A percentile compares a stretch with the other conserved stretches of the same genome.
Conservation (phyloP, 371 early-diverging fungal genomes). For the Vittaforma corneae region DNA sequence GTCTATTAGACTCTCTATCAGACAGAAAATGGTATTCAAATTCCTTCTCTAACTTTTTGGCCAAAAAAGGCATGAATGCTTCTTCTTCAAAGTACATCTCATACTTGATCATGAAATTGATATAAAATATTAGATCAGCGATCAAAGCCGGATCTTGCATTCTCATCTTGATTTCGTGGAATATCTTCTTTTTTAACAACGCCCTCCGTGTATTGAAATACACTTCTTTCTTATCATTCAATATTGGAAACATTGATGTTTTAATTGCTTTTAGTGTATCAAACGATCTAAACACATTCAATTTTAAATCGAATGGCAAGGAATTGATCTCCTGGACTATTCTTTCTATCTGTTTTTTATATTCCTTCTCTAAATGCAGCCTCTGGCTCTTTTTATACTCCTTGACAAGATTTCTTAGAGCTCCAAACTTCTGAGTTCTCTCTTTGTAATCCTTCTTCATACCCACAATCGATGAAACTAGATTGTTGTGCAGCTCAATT, state of each 20-base stretch:
- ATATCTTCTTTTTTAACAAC: conserved; percentile 24
- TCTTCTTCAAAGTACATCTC: conserved; percentile 36
- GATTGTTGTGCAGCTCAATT: not conserved
- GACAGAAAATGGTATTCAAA: conserved; percentile 57
- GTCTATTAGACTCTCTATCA: conserved; percentile 56
- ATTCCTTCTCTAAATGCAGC: not conserved
- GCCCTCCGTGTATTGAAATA: conserved; percentile 28
- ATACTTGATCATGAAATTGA: conserved; percentile 39
- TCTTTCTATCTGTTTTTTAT: not conserved
- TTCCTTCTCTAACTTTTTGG: conserved; percentile 15
- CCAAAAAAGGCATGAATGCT: conserved; percentile 30
- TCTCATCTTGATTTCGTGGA: conserved; percentile 13
- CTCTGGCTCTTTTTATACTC: conserved; percentile 3
- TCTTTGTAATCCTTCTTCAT: not conserved
- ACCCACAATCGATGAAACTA: not conserved
- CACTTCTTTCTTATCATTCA: conserved; percentile 19
- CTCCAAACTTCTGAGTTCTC: not conserved
- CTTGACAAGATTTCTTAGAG: not conserved
- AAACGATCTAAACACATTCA: conserved; percentile 21
- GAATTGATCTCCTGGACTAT: conserved; percentile 4
- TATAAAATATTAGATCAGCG: conserved; percentile 40
- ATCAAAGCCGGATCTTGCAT: conserved; percentile 21
- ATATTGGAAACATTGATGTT: conserved; percentile 32
- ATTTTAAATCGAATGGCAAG: conserved; percentile 12
- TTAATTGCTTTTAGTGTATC: conserved; percentile 2